Conservation (phyloP, 495 filamentous ascomycete species). For the Penicillium longicatenatum region DNA sequence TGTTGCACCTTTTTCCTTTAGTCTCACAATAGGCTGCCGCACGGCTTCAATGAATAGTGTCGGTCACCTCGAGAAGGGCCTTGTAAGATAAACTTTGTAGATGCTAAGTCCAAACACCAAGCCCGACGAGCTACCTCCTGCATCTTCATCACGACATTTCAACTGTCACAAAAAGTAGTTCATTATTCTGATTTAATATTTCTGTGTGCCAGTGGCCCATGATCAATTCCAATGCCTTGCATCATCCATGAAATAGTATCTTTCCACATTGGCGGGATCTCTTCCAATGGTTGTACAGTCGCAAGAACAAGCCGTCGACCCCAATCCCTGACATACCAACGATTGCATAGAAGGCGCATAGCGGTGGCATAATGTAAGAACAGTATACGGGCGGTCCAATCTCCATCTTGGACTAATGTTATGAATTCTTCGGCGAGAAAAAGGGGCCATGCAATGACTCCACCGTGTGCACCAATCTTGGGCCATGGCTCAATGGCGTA, state of each 20-base stretch:
- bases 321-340: slow-evolving; percentile 43
- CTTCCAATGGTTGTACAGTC: slow-evolving; percentile 29
- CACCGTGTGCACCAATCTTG: slow-evolving; percentile 32
- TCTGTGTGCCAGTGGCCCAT: not conserved
- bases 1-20: too few relatives aligned
- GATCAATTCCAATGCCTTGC: slow-evolving; percentile 19
- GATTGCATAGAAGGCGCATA: slow-evolving; percentile 39
- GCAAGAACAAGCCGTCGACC: slow-evolving; percentile 39
- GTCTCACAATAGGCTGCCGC: too few relatives aligned
- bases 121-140: too few relatives aligned
- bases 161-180: too few relatives aligned
- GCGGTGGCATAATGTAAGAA: slow-evolving; percentile 41
- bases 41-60: too few relatives aligned
- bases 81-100: too few relatives aligned
- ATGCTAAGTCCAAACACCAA: too few relatives aligned
- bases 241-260: slow-evolving; percentile 39
- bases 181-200: not conserved
- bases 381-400: slow-evolving; percentile 41
- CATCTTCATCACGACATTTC: too few relatives aligned
- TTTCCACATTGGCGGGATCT: slow-evolving; percentile 34
- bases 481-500: slow-evolving; percentile 40
- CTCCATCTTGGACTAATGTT: slow-evolving; percentile 28
- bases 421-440: slow-evolving; percentile 35
- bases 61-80: too few relatives aligned
- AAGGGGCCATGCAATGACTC: slow-evolving; percentile 41